Evolutionary conservation across 148 eudicot genomes (phyloP).

Genomic region (Cornus kousa): DNA sequence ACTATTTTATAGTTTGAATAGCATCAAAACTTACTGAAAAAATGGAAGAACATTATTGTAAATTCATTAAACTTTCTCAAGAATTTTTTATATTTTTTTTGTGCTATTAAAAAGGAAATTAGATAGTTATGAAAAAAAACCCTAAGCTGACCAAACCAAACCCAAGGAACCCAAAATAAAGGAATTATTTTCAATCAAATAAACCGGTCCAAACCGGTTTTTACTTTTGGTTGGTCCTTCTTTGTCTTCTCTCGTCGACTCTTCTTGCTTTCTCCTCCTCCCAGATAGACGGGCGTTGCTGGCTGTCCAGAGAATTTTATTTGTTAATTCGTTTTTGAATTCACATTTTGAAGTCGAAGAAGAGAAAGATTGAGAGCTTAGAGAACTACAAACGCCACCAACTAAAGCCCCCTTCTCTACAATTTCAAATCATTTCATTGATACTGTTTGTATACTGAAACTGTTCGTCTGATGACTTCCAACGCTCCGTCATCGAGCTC

Average conservation of each 20-base stretch:
- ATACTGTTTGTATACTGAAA: neutral
- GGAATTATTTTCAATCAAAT: too few relatives aligned
- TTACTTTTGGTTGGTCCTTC: neutral
- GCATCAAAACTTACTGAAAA: too few relatives aligned
- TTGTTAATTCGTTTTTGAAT: too few relatives aligned
- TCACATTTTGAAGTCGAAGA: neutral
- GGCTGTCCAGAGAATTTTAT: too few relatives aligned
- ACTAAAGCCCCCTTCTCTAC: neutral
- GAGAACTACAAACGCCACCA: neutral
- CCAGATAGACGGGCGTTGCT: neutral
- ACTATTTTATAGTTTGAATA: too few relatives aligned
- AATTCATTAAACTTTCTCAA: too few relatives aligned
- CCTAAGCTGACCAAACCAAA: too few relatives aligned
- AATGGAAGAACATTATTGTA: too few relatives aligned
- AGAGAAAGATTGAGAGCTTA: neutral
- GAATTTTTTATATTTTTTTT: too few relatives aligned
- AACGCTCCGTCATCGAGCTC: slow-evolving; percentile 64
- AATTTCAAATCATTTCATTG: neutral
- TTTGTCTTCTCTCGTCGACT: neutral
- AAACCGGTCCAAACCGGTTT: neutral
- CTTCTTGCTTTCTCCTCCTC: neutral
- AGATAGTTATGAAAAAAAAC: too few relatives aligned
- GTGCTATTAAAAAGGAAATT: too few relatives aligned
- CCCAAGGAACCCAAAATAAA: too few relatives aligned
- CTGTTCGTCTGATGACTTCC: slow-evolving; percentile 43